A percentile compares a stretch with the other conserved stretches of the same genome.
Conservation (phyloP, 768 basidiomycete species). For the Peribolospora kevripleyi region DNA sequence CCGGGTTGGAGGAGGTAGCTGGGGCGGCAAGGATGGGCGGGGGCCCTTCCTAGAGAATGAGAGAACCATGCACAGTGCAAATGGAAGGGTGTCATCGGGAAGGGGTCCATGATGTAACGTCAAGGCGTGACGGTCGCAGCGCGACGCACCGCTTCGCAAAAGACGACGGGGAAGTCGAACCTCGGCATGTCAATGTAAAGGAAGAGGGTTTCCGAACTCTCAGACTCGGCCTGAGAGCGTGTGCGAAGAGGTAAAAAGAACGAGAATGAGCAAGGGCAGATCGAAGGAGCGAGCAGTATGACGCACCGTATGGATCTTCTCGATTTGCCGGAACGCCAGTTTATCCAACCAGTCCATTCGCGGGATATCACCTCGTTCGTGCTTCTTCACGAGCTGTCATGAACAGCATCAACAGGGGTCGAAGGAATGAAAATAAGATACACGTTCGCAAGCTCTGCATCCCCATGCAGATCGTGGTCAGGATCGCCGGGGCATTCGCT, state of each 20-base stretch:
- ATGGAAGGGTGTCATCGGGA: background rate
- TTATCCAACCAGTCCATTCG: slow-evolving; percentile 93
- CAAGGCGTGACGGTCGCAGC: no score
- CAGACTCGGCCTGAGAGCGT: slow-evolving; percentile 45
- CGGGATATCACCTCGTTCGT: slow-evolving; percentile 74
- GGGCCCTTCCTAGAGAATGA: slow-evolving; percentile 10
- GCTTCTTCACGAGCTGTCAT: slow-evolving; percentile 50
- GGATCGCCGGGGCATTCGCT: slow-evolving; percentile 3
- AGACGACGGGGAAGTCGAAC: slow-evolving; percentile 93
- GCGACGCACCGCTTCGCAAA: slow-evolving; percentile 47
- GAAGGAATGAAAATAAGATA: no score
- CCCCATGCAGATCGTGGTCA: no score
- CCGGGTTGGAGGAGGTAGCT: slow-evolving; percentile 14
- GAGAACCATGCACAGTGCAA: background rate
- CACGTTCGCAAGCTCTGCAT: no score
- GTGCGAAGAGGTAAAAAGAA: background rate
- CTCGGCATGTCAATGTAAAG: slow-evolving; percentile 85
- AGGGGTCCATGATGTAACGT: background rate
- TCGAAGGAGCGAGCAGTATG: background rate
- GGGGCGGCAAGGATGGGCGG: slow-evolving; percentile 10
- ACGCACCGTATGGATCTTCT: slow-evolving; percentile 70
- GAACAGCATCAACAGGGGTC: background rate
- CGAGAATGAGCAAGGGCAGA: background rate
- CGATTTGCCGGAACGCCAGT: slow-evolving; percentile 79
- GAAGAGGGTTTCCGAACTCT: slow-evolving; percentile 80